These are phyloP conservation scores for Athelia psychrophila DNA, from an alignment of 1,284 basidiomycete species.

Conservation along the genomic window DNA sequence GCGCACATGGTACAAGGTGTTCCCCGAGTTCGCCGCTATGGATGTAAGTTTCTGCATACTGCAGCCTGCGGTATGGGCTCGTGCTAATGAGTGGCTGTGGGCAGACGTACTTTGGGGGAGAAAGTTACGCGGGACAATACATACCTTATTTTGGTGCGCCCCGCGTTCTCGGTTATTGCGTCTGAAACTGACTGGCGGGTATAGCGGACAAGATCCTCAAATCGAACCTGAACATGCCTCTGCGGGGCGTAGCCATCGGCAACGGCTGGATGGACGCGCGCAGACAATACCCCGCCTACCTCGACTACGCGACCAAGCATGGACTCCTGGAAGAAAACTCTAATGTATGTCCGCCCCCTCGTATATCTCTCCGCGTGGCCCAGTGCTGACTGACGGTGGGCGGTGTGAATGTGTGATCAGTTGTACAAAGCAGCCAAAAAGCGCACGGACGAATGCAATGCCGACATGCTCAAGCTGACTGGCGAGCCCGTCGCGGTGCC, in stretches of 20 bases:
- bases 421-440: conserved; percentile 63
- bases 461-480: conserved; percentile 36
- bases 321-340: conserved; percentile 77
- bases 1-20: conserved; percentile 84
- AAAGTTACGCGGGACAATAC: conserved; percentile 98
- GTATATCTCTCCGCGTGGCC: background rate
- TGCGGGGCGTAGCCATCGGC: conserved; percentile 88
- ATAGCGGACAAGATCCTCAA: conserved; percentile 79
- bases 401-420: too few species aligned
- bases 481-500: conserved; percentile 64
- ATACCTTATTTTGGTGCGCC: conserved; percentile 88
- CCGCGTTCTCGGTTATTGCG: conserved; percentile 9
- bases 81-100: conserved; percentile 6
- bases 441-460: conserved; percentile 64
- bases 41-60: conserved; percentile 61
- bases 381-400: too few species aligned
- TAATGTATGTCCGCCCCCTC: conserved; percentile 40
- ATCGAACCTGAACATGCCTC: conserved; percentile 52
- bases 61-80: conserved; percentile 5
- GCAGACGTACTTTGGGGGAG: conserved; percentile 90
- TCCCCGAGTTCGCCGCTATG: conserved; percentile 82
- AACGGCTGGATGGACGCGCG: conserved; percentile 97
- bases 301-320: conserved; percentile 84
- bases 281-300: conserved; percentile 87
- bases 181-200: conserved; percentile 1